Evolutionary conservation across 768 basidiomycete genomes (phyloP).

Genomic region (Suillus occidentalis): DNA sequence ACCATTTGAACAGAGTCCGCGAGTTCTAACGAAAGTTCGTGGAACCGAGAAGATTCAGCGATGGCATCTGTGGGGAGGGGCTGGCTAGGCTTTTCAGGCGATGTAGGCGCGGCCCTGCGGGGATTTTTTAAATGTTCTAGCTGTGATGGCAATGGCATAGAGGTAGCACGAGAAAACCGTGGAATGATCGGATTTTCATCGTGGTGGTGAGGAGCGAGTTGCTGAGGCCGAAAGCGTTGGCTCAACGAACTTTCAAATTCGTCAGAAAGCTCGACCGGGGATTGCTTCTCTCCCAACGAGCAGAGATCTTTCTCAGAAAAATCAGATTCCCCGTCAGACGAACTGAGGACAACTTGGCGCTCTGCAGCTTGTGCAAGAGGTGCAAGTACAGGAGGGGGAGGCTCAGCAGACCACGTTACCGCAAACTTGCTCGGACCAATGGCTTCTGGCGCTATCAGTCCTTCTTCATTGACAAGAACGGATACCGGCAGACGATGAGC

Average conservation of each 20-base stretch:
- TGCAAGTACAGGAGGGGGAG: conserved; percentile 39
- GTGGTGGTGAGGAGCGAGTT: conserved; percentile 17
- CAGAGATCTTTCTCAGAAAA: conserved; percentile 44
- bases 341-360: conserved; percentile 44
- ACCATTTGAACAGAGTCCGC: conserved; percentile 90
- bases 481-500: conserved; percentile 52
- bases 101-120: conserved; percentile 33
- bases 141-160: conserved; percentile 78
- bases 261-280: conserved; percentile 33
- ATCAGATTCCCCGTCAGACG: conserved; percentile 53
- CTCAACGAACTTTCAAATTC: conserved; percentile 27
- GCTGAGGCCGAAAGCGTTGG: conserved; percentile 26
- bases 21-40: conserved; percentile 80
- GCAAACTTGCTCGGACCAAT: conserved; percentile 57
- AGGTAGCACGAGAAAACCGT: conserved; percentile 73
- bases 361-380: conserved; percentile 32
- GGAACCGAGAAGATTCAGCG: conserved; percentile 40
- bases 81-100: conserved; percentile 14
- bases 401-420: conserved; percentile 55
- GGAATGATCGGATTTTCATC: conserved; percentile 39
- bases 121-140: conserved; percentile 78
- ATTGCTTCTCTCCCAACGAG: conserved; percentile 30
- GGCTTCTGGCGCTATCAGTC: conserved; percentile 45
- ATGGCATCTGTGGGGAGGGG: conserved; percentile 21
- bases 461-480: conserved; percentile 37